phyloP scores from a whole-genome alignment of 148 eudicot genomes.

The Agrostemma githago region DNA sequence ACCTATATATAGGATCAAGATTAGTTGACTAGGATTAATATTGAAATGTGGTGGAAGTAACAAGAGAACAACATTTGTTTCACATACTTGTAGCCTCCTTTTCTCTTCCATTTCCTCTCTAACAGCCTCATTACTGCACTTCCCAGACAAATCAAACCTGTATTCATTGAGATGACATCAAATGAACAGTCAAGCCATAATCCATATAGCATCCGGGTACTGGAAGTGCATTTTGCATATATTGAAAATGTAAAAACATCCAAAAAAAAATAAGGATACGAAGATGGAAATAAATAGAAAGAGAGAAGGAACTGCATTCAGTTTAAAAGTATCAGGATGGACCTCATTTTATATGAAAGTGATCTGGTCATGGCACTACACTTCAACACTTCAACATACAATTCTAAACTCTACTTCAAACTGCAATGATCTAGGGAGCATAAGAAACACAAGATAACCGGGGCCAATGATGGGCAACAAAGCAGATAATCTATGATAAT shows the following conservation, averaged over 20 bases:
- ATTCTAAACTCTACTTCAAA: neutral
- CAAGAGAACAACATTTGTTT: neutral
- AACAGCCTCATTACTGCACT: conserved; percentile 52
- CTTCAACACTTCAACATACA: neutral
- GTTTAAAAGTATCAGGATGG: neutral
- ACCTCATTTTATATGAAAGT: neutral
- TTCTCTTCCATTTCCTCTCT: conserved; percentile 80
- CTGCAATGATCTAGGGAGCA: neutral
- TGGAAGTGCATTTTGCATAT: neutral
- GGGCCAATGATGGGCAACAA: neutral
- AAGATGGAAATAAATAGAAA: neutral
- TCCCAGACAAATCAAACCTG: conserved; percentile 93
- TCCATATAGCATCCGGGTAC: neutral
- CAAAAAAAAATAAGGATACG: neutral
- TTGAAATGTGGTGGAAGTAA: neutral
- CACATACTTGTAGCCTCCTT: conserved; percentile 61
- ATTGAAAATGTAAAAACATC: neutral
- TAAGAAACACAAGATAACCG: neutral
- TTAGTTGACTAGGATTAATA: neutral
- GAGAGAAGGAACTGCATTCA: neutral
- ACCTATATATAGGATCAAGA: conserved; percentile 40
- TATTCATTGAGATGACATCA: neutral
- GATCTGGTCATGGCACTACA: neutral
- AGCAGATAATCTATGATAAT: neutral
- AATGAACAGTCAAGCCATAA: conserved; percentile 5